These are phyloP conservation scores for Naganishia cerealis DNA, from an alignment of 1,284 basidiomycete species.

Conservation along the genomic window DNA sequence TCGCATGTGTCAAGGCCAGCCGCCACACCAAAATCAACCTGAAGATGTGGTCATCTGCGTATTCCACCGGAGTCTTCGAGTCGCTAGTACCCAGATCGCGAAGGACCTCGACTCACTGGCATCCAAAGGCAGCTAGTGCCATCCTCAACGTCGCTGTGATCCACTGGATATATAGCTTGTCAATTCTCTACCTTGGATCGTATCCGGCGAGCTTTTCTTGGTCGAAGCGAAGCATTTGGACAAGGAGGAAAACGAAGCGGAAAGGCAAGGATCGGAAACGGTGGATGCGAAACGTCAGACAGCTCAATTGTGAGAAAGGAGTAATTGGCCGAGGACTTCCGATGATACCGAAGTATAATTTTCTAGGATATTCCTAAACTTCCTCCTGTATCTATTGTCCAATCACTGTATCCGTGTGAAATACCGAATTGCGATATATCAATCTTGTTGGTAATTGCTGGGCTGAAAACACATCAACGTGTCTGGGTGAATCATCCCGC, in stretches of 20 bases:
- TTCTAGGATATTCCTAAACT: neutral
- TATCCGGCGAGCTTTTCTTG: conserved; percentile 37
- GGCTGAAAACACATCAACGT: too few species aligned
- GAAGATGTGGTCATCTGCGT: conserved; percentile 38
- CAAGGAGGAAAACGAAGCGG: conserved; percentile 30
- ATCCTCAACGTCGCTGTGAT: conserved; percentile 32
- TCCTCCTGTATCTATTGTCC: neutral
- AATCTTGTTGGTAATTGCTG: too few species aligned
- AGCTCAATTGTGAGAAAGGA: conserved; percentile 1
- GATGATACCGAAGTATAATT: conserved; percentile 15
- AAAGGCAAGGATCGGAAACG: neutral
- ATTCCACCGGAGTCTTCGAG: conserved; percentile 35
- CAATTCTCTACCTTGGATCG: conserved; percentile 32
- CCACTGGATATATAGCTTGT: conserved; percentile 37
- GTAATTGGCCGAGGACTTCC: conserved; percentile 9
- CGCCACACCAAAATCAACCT: conserved; percentile 34
- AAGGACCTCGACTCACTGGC: conserved; percentile 36
- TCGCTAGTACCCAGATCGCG: conserved; percentile 35
- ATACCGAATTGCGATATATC: neutral
- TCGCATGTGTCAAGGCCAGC: conserved; percentile 35
- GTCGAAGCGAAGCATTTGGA: conserved; percentile 17
- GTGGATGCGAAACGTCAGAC: neutral
- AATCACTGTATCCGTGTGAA: conserved; percentile 1
- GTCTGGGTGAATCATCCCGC: too few species aligned
- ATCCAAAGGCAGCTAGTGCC: conserved; percentile 32